A percentile compares a stretch with the other conserved stretches of the same genome.
Conservation (phyloP, 768 basidiomycete species). For the Termitomyces sp. region DNA sequence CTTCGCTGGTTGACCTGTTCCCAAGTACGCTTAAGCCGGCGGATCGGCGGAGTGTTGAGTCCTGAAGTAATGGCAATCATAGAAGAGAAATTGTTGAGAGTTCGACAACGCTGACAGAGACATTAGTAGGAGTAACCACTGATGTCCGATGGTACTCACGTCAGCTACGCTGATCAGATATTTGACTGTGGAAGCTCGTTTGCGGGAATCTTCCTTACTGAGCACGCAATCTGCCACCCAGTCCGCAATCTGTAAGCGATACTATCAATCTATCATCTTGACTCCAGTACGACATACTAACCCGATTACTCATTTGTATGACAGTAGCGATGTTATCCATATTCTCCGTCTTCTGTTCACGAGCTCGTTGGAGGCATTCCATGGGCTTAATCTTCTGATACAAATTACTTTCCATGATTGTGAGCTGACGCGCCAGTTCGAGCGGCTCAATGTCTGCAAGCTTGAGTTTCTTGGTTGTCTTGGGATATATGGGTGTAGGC, state of each 20-base stretch:
- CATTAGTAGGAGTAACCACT: background rate
- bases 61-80: slow-evolving; percentile 96
- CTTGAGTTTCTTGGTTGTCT: slow-evolving; percentile 66
- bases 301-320: slow-evolving; percentile 85
- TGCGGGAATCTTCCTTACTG: slow-evolving; percentile 73
- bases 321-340: slow-evolving; percentile 83
- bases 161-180: slow-evolving; percentile 91
- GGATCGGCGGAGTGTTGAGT: slow-evolving; percentile 89
- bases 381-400: slow-evolving; percentile 86
- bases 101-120: slow-evolving; percentile 69
- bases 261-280: background rate
- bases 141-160: slow-evolving; percentile 40
- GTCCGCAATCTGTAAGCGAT: slow-evolving; percentile 65
- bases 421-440: slow-evolving; percentile 90
- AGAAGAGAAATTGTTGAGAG: slow-evolving; percentile 91
- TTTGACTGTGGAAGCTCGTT: slow-evolving; percentile 77
- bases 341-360: slow-evolving; percentile 68
- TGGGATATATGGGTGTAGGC: slow-evolving; percentile 74
- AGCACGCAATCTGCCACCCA: slow-evolving; percentile 92
- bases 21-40: slow-evolving; percentile 90
- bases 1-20: slow-evolving; percentile 77
- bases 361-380: slow-evolving; percentile 84
- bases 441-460: slow-evolving; percentile 82
- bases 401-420: slow-evolving; percentile 81
- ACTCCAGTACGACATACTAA: slow-evolving; percentile 26